Base-by-base conservation (phyloP, 108 stramenopile genomes). In the Nitzschia inconspicua region DNA sequence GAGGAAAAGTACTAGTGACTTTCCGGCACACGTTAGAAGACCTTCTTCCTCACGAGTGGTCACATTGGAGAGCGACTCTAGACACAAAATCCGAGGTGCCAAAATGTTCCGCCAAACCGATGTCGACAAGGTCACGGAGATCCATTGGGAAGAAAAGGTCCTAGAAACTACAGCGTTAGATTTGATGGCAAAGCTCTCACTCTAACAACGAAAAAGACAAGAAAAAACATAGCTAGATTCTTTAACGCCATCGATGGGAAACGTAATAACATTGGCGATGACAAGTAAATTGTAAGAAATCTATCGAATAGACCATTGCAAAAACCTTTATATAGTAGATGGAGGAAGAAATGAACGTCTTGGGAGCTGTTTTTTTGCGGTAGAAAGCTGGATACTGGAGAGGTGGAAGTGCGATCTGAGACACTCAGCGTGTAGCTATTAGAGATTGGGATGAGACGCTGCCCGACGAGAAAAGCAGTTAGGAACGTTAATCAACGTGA, bases 131-230 rank as follows among this genome's bases (percentile, higher is more conserved):
- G 46, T 44, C 13, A 61, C 60, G 22, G 61, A 63, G 34, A 63
- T 63, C 32, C 47, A 40, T 35, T 63, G 61, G 61, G 61, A 63
- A 3, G 61, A 63, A 40, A 37, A 63, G 34, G 61, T 63, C 19
- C 13, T 63, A 24, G 48, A 49, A 26, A 40, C 22, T 6, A 6
- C 18, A 10, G 32, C 47, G 14, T 27, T 63, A 16, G 61, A 63
- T 22, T 30, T 7, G 28, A 63, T 63, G 61, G 61, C 61, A 11
- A 63, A 37, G 44, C 26, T 61, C 7, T 61, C 43, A 4, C 11
- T 61, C n/a, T n/a, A n/a, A n/a, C n/a, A n/a, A n/a, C n/a, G n/a
- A n/a, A n/a, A n/a, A n/a, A n/a, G n/a, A n/a, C 11, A 39, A 14
- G n/a, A 39, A 39, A 39, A 39, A 1, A 39, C 0, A 39, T 39